phyloP scores from a whole-genome alignment of 1,284 basidiomycete genomes.

The Sporisorium exsertum region DNA sequence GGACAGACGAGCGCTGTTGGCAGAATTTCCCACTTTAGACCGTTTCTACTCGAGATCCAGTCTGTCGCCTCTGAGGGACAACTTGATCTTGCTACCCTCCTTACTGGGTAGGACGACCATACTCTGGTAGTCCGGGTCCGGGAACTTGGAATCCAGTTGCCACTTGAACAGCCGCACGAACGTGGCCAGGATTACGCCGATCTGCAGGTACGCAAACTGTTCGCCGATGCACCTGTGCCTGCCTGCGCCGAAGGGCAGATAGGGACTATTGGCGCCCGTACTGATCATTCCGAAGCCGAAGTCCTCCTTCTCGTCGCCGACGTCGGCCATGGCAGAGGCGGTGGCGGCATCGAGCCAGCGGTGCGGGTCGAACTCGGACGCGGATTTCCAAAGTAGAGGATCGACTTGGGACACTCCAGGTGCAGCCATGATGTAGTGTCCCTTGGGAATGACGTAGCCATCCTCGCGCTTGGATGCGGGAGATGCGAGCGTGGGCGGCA shows the following conservation, averaged over 20 bases:
- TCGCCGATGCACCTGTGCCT: slow-evolving; percentile 93
- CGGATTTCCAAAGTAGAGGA: slow-evolving; percentile 79
- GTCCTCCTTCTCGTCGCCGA: slow-evolving; percentile 82
- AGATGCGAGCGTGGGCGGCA: slow-evolving; percentile 79
- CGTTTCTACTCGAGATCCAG: slow-evolving; percentile 7
- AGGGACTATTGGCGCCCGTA: slow-evolving; percentile 73
- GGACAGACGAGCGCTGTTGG: too few relatives aligned
- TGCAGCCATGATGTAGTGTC: slow-evolving; percentile 89
- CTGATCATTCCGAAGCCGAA: slow-evolving; percentile 85
- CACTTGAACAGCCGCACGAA: slow-evolving; percentile 83
- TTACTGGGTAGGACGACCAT: slow-evolving; percentile 79
- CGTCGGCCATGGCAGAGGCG: slow-evolving; percentile 71
- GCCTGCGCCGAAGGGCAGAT: slow-evolving; percentile 94
- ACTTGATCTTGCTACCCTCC: slow-evolving; percentile 19
- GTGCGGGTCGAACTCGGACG: slow-evolving; percentile 77
- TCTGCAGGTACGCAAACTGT: slow-evolving; percentile 95
- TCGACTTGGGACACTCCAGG: slow-evolving; percentile 91
- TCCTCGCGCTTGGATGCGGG: slow-evolving; percentile 61
- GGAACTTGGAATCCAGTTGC: slow-evolving; percentile 76
- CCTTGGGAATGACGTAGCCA: slow-evolving; percentile 88
- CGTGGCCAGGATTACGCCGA: slow-evolving; percentile 84
- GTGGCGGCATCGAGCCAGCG: slow-evolving; percentile 83
- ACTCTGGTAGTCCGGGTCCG: slow-evolving; percentile 84
- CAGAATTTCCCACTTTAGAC: too few relatives aligned
- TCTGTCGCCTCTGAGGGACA: slow-evolving; percentile 13